A percentile compares a stretch with the other conserved stretches of the same genome.
These are phyloP conservation scores for Gonium pectorale DNA, from an alignment of 139 green algal species.

Conservation along the genomic window DNA sequence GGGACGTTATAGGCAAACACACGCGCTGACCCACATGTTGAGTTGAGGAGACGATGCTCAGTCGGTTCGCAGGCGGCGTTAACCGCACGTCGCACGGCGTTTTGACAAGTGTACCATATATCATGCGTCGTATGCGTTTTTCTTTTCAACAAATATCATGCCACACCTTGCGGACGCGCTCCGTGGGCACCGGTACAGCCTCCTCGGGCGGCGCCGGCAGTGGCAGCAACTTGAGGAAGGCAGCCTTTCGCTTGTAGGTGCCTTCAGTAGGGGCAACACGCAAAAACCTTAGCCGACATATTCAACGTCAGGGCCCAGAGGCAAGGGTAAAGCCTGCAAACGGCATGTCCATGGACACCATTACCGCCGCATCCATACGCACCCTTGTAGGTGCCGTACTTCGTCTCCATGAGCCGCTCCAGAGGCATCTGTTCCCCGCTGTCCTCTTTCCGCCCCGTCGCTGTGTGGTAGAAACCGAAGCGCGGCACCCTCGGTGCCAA, in stretches of 20 bases:
- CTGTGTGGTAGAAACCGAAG: slow-evolving; percentile 49
- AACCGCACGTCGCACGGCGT: too few species aligned
- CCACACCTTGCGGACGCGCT: slow-evolving; percentile 49
- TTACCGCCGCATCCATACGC: too few species aligned
- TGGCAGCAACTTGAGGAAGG: slow-evolving; percentile 49
- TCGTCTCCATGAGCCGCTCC: slow-evolving; percentile 33
- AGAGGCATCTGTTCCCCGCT: slow-evolving; percentile 53
- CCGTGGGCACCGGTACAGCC: background rate
- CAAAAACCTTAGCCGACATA: background rate
- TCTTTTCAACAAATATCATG: too few species aligned
- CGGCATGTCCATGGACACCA: background rate
- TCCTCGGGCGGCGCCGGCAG: slow-evolving; percentile 34
- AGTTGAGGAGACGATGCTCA: too few species aligned
- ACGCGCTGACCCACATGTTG: too few species aligned
- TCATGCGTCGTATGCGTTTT: too few species aligned
- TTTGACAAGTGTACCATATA: too few species aligned
- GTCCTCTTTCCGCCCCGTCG: background rate
- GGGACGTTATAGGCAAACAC: too few species aligned
- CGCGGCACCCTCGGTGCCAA: slow-evolving; percentile 37
- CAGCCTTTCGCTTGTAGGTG: slow-evolving; percentile 11
- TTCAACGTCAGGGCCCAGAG: too few species aligned
- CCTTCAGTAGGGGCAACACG: background rate
- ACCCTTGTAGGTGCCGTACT: background rate
- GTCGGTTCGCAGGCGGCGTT: too few species aligned
- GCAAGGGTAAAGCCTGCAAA: background rate